Base-by-base conservation (phyloP, 306 rosid genomes). In the Cucurbita pepo region DNA sequence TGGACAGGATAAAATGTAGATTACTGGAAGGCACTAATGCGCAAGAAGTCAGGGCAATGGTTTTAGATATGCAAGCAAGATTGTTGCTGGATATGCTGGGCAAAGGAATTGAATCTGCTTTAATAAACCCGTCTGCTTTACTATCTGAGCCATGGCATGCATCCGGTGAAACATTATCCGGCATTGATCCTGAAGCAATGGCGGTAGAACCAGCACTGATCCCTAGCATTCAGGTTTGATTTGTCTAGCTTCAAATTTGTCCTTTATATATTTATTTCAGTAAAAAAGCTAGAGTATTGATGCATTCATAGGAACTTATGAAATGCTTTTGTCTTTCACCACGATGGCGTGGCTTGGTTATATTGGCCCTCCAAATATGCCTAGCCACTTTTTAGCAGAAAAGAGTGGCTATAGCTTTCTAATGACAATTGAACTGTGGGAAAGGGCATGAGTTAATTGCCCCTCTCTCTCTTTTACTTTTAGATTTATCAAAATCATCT, bases 41-140 rank as follows among this genome's bases (percentile, higher is more conserved):
- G 37, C 99, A 94, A 82, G 99, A 94, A 88, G 99, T 94, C 58
- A 86, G 99, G 85, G 99, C 99, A 4, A 94, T 94, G 99, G 99
- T 94, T 83, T 82, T 94, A 76, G 99, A 94, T 81, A 94, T 94
- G 99, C 99, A 94, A 88, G 99, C 99, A 19, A 88, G 99, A 85
- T 79, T 94, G 83, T 85, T 94, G 83, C 87, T 94, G 83, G 99
- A 94, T 79, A 94, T 94, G 99, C 91, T 94, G 55, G 99, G 99
- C 72, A 91, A 90, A 76, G 99, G 99, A 82, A 94, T 94, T 73
- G 99, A 94, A 81, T 91, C 99, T 56, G 97, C 99, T 0, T 84
- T 94, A 78, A 76, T 89, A 75, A 88, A 91, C 79, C 88, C 99
- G 63, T 91, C 96, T 50, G 92, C 95, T 79, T 83, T 94, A 73